phyloP scores from a whole-genome alignment of 1,139 yeast species.

The Geotrichum histeridarum region DNA sequence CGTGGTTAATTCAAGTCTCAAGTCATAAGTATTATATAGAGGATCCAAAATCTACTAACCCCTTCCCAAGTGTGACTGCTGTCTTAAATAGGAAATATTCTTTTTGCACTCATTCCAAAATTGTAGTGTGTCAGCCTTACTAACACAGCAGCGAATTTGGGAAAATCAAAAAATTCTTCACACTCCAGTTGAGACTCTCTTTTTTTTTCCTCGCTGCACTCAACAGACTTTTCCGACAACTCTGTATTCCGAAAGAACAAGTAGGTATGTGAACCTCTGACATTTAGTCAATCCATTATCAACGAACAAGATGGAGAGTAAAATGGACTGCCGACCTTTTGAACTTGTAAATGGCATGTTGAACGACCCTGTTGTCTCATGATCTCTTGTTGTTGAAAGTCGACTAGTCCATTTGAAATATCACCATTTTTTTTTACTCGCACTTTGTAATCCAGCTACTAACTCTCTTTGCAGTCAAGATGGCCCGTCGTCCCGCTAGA shows the following conservation, averaged over 20 bases:
- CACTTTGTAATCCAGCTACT: no score
- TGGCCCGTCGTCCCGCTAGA: slow-evolving; percentile 99
- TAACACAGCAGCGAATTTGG: background rate
- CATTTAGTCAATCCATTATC: background rate
- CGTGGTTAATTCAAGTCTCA: background rate
- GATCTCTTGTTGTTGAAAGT: no score
- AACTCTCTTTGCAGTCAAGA: slow-evolving; percentile 45
- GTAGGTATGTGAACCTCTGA: background rate
- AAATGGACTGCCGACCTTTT: no score
- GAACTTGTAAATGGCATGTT: no score
- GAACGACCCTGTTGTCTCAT: no score
- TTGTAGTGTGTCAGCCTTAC: no score
- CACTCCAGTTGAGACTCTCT: background rate
- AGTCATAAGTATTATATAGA: background rate
- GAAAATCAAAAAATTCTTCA: background rate
- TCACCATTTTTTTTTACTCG: no score
- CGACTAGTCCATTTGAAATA: no score
- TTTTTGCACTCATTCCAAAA: background rate
- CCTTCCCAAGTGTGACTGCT: background rate
- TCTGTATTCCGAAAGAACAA: background rate
- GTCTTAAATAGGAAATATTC: background rate
- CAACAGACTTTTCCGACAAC: slow-evolving; percentile 3
- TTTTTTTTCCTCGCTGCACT: background rate
- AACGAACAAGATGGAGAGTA: background rate
- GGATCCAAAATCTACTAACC: background rate